These are phyloP conservation scores for Oryza punctata DNA, from an alignment of 176 grass and related monocot species.

Conservation along the genomic window DNA sequence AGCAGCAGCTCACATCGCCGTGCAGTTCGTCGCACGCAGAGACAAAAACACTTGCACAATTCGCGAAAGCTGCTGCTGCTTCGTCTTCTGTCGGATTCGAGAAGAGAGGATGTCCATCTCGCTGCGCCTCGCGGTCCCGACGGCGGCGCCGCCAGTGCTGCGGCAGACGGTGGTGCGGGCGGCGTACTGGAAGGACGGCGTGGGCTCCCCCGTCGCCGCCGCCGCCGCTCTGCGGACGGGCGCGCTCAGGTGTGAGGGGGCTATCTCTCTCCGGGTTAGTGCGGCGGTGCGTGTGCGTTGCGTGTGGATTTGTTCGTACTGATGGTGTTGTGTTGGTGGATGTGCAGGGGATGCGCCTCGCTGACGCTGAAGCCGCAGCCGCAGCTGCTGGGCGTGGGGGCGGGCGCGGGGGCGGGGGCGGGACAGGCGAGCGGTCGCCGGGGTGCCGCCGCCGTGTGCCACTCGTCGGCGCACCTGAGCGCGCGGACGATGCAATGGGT, in stretches of 20 bases:
- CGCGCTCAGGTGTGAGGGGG: constrained; percentile 48
- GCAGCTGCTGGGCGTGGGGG: neutral
- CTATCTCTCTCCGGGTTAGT: neutral
- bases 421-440: constrained; percentile 1
- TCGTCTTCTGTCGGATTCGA: neutral
- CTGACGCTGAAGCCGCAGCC: constrained; percentile 37
- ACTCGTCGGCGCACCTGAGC: constrained; percentile 47
- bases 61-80: neutral
- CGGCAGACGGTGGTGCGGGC: constrained; percentile 7
- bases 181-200: neutral
- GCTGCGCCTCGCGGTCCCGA: constrained; percentile 42
- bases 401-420: neutral
- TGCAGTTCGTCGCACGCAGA: neutral
- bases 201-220: neutral
- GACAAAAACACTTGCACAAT: neutral
- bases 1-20: neutral
- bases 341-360: constrained; percentile 45
- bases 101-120: constrained; percentile 39
- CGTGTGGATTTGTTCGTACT: neutral
- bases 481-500: constrained; percentile 72
- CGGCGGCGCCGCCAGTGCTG: neutral
- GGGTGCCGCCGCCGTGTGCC: constrained; percentile 40
- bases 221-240: neutral
- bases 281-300: too few species aligned
- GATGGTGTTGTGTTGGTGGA: neutral